Evolutionary conservation across 352 stramenopile species (phyloP), one percentile per base, ranked within the genome.

Genomic region (Peronosclerospora sorghi): DNA sequence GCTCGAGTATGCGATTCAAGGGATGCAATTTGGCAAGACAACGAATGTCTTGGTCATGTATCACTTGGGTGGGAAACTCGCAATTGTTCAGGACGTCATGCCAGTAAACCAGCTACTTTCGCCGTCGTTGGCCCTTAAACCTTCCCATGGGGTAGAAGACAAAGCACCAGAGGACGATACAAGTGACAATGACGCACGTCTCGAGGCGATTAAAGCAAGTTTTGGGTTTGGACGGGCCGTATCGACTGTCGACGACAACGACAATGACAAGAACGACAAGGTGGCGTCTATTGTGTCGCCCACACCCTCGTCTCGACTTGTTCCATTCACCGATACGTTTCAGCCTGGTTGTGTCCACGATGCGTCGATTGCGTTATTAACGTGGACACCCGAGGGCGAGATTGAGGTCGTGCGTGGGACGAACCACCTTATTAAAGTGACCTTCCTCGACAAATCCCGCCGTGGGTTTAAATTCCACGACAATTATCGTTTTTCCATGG

Each of bases 401-500:
- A 92, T 92, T 35, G 79, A 92, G 45, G 62, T 70, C 30, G 73
- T 92, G 18, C 69, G 73, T 13, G 71, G 70, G n/a, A 65, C 73
- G 4, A 78, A 86, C 39, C 73, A 86, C 56, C 55, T 92, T 5
- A 64, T 92, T 14, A 85, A 86, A 45, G 73, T 92, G 26, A 72
- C 81, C 42, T 92, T 92, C 30, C 47, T 62, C 0, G 79, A 92
- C 66, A 92, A 88, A 29, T 73, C 70, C 32, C 75, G 73, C 4
- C 79, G 79, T 41, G 77, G 75, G 0, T 88, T 92, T 53, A 92
- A 89, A 58, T 86, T 92, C 40, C 79, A 65, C 44, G 79, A 92
- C 50, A 84, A 82, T 43, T 88, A 89, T 45, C 62, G 82, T 45
- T 87, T 89, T 45, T 74, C 68, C 1, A 84, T 92, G 65, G 79